Evolutionary conservation across 1,284 basidiomycete species (phyloP), one percentile per base, ranked within the genome.

Genomic region (Ceratobasidium sp.): DNA sequence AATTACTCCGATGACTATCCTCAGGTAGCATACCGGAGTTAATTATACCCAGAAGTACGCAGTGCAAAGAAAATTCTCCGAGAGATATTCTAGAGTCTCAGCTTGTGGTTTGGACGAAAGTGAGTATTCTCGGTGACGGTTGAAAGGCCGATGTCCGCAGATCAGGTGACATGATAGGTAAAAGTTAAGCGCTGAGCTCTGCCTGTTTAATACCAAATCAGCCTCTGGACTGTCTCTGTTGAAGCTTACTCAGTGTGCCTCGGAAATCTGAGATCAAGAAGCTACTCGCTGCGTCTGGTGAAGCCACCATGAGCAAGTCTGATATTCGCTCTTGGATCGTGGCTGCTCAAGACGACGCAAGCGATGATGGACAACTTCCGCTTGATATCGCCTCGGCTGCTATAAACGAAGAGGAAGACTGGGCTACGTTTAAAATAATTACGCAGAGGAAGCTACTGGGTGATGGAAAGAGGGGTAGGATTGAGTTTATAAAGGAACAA

Each of bases 401-500:
- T 33, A 73, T 60, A 39, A 71, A 73, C 17, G 56, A 74, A 26
- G 71, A 77, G 71, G 71, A 13, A 75, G 85, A 91, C 74, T 93
- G 92, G 92, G 81, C 86, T 42, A 80, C 81, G 76, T 89, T 90
- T 2, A 68, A 92, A 79, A 83, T 87, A 75, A 85, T 88, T 79
- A 90, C 90, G 0, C 89, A 88, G 78, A 83, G 80, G 10, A 82
- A 81, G 20, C 81, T 93, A 1, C 81, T 90, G 77, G 84, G 85
- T 4, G 85, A 87, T 79, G 89, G 87, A 78, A 90, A 90, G 11
- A 89, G 87, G 80, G 77, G 80, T 0, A 85, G 92, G 31, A 83
- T 87, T n/a, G 83, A 85, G 28, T 93, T 93, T 80, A 82, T 94
- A 42, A 85, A 86, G 65, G 90, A 91, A 35, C 89, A 91, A 76